These are phyloP conservation scores for Rosa multiflora DNA, from an alignment of 306 rosid genomes.

Conservation along the genomic window DNA sequence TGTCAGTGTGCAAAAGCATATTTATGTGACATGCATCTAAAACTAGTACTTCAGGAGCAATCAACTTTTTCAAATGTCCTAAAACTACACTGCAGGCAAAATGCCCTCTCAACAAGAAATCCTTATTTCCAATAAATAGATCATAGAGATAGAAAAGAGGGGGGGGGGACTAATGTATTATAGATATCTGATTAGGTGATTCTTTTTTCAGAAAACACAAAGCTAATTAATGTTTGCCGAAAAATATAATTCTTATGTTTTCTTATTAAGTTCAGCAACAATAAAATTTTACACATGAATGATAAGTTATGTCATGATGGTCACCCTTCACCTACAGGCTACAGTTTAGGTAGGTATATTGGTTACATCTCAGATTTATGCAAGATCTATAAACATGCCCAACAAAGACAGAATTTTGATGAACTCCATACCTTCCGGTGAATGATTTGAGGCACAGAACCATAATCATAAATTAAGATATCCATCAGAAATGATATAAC, in stretches of 20 bases:
- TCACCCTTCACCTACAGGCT: constrained; percentile 17
- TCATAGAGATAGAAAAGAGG: not conserved
- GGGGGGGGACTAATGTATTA: too few species aligned
- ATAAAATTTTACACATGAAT: not conserved
- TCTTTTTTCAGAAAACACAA: not conserved
- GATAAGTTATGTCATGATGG: constrained; percentile 1
- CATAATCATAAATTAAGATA: constrained; percentile 31
- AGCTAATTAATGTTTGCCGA: too few species aligned
- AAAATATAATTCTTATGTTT: not conserved
- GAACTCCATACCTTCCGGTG: constrained; percentile 39
- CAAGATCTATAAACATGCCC: constrained; percentile 3
- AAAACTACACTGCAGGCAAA: not conserved
- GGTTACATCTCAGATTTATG: constrained; percentile 20
- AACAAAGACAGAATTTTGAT: constrained; percentile 15
- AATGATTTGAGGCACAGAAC: constrained; percentile 37
- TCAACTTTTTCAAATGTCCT: not conserved
- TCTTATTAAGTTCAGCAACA: not conserved
- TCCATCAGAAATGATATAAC: constrained; percentile 27
- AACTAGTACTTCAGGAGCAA: not conserved
- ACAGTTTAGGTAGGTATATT: constrained; percentile 15
- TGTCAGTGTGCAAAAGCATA: not conserved
- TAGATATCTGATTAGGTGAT: not conserved
- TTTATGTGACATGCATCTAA: not conserved
- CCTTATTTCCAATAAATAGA: not conserved
- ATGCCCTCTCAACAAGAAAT: not conserved